A percentile compares a stretch with the other conserved stretches of the same genome.
Conservation (phyloP, 2,329 filamentous ascomycete species). For the Botrytis fabae region DNA sequence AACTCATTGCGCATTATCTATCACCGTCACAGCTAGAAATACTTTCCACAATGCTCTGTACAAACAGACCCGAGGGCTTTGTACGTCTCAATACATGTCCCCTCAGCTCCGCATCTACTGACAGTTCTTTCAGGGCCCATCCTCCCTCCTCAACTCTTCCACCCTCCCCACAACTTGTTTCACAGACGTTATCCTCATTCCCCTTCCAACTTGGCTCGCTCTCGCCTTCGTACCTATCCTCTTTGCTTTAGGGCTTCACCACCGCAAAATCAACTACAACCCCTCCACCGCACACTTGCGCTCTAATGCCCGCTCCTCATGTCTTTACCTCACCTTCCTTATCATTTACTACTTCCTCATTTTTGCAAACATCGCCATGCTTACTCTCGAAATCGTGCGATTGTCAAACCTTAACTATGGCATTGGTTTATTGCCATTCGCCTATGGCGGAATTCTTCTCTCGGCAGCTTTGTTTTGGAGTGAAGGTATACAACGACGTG, state of each 20-base stretch:
- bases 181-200: conserved; percentile 41
- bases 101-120: neutral
- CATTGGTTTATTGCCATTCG: conserved; percentile 42
- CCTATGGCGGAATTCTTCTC: conserved; percentile 38
- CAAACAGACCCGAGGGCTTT: conserved; percentile 41
- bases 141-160: conserved; percentile 40
- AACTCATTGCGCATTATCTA: neutral
- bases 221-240: conserved; percentile 36
- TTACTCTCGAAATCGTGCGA: conserved; percentile 41
- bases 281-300: conserved; percentile 33
- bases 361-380: conserved; percentile 39
- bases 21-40: neutral
- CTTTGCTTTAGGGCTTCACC: conserved; percentile 29
- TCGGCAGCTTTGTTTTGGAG: conserved; percentile 35
- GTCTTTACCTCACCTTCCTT: conserved; percentile 26
- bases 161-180: conserved; percentile 43
- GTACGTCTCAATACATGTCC: conserved; percentile 31
- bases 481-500: conserved; percentile 30
- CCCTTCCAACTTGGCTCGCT: conserved; percentile 42
- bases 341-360: conserved; percentile 40
- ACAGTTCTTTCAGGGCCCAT: conserved; percentile 37
- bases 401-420: conserved; percentile 39
- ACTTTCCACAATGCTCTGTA: conserved; percentile 32
- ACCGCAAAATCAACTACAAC: conserved; percentile 31
- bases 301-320: conserved; percentile 20